Conservation (phyloP, 208 protist genomes). For the Leishmania arabica region DNA sequence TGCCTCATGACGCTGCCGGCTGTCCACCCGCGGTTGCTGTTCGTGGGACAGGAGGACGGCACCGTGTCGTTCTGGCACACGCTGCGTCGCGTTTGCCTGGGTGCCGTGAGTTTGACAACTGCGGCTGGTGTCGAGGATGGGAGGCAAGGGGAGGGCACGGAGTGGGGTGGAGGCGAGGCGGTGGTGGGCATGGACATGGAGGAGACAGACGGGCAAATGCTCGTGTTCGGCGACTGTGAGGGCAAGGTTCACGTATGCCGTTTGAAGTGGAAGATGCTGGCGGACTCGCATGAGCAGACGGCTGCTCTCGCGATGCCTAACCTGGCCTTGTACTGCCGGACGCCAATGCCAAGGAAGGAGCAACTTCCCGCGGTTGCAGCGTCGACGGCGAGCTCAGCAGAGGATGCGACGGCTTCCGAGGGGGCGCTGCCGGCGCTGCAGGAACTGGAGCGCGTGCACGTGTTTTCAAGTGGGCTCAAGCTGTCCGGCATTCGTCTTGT, state of each 20-base stretch:
- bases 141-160: constrained; percentile 5
- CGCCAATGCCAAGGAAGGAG: background rate
- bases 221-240: constrained; percentile 71
- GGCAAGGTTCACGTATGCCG: constrained; percentile 79
- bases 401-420: constrained; percentile 13
- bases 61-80: constrained; percentile 83
- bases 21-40: constrained; percentile 52
- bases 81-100: constrained; percentile 60
- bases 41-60: constrained; percentile 73
- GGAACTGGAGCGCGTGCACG: constrained; percentile 38
- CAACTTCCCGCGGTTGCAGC: constrained; percentile 9
- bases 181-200: constrained; percentile 36
- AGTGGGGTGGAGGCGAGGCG: constrained; percentile 4
- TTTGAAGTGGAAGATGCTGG: constrained; percentile 37
- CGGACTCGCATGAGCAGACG: constrained; percentile 27
- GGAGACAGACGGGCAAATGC: constrained; percentile 22
- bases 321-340: constrained; percentile 30
- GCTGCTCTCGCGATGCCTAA: constrained; percentile 43
- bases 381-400: background rate
- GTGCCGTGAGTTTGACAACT: constrained; percentile 47
- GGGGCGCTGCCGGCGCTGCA: constrained; percentile 36
- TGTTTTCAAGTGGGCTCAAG: constrained; percentile 46
- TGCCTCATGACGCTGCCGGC: constrained; percentile 46
- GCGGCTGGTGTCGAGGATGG: constrained; percentile 31
- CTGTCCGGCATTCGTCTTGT: constrained; percentile 27